A percentile compares a stretch with the other conserved stretches of the same genome.
These are phyloP conservation scores for Pestalotiopsis sp. DNA, from an alignment of 2,329 filamentous ascomycete genomes.

Conservation along the genomic window DNA sequence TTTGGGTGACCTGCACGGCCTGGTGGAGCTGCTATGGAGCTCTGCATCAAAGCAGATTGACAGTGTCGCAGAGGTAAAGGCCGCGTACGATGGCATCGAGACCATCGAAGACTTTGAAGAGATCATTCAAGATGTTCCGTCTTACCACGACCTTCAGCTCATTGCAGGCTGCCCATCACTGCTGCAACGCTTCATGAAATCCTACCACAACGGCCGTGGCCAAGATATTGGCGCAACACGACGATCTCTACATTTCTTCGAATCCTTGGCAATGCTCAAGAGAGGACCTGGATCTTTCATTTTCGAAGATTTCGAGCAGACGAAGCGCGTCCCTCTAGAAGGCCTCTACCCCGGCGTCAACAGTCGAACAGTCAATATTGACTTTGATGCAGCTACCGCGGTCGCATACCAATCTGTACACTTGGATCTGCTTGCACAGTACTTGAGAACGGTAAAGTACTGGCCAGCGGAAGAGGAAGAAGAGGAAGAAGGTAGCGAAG, in stretches of 20 bases:
- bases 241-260: constrained; percentile 24
- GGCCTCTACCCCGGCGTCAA: constrained; percentile 25
- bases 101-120: neutral
- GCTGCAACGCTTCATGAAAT: neutral
- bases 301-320: constrained; percentile 19
- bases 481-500: neutral
- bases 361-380: constrained; percentile 25
- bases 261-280: constrained; percentile 27
- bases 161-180: neutral
- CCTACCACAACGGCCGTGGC: neutral
- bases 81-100: neutral
- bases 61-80: neutral
- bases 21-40: constrained; percentile 24
- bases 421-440: constrained; percentile 19
- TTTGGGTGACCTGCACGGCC: constrained; percentile 24
- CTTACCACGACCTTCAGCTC: neutral
- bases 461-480: constrained; percentile 11
- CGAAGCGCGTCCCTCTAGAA: constrained; percentile 19
- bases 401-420: constrained; percentile 23
- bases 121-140: neutral
- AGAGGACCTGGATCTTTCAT: constrained; percentile 26
- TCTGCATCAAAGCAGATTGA: constrained; percentile 6
- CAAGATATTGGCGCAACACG: constrained; percentile 21
- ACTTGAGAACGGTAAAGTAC: constrained; percentile 18
- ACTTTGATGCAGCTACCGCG: constrained; percentile 15